Percentiles rank a stretch among this genome's conserved stretches.
Evolutionary conservation across 306 rosid species (phyloP).

Genomic region (Acacia melanoxylon): DNA sequence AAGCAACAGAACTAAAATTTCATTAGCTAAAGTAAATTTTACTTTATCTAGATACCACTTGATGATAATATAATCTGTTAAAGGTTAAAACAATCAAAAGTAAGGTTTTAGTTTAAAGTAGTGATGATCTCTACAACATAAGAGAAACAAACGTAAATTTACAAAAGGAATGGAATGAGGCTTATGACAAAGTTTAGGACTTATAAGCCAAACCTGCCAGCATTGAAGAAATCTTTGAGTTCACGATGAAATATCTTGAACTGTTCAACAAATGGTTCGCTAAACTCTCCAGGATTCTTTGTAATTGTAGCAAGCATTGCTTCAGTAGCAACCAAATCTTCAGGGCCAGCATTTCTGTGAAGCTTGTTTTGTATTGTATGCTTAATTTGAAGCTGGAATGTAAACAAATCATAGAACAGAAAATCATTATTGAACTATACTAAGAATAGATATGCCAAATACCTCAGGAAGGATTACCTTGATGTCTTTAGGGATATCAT

Average conservation of each 20-base stretch:
- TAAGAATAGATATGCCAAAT: constrained; percentile 24
- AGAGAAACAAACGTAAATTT: constrained; percentile 4
- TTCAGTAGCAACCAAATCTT: constrained; percentile 95
- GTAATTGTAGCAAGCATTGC: constrained; percentile 94
- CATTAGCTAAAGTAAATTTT: background rate
- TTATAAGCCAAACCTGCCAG: constrained; percentile 80
- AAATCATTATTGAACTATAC: constrained; percentile 23
- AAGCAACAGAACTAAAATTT: background rate
- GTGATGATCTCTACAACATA: background rate
- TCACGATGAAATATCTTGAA: constrained; percentile 88
- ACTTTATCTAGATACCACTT: background rate
- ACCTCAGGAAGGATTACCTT: constrained; percentile 57
- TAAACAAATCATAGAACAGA: constrained; percentile 25
- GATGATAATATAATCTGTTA: background rate
- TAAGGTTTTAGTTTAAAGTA: background rate
- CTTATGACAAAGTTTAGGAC: constrained; percentile 4
- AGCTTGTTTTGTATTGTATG: constrained; percentile 99
- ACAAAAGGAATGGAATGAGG: constrained; percentile 13
- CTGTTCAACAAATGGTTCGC: constrained; percentile 79
- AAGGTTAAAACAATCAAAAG: background rate
- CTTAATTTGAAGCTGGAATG: constrained; percentile 80
- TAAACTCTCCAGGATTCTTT: constrained; percentile 77
- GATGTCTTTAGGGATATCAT: constrained; percentile 92
- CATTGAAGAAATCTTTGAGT: constrained; percentile 98
- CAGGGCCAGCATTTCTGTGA: constrained; percentile 98